Conservation (phyloP, 1,284 basidiomycete species). For the Bondarzewia mesenterica region DNA sequence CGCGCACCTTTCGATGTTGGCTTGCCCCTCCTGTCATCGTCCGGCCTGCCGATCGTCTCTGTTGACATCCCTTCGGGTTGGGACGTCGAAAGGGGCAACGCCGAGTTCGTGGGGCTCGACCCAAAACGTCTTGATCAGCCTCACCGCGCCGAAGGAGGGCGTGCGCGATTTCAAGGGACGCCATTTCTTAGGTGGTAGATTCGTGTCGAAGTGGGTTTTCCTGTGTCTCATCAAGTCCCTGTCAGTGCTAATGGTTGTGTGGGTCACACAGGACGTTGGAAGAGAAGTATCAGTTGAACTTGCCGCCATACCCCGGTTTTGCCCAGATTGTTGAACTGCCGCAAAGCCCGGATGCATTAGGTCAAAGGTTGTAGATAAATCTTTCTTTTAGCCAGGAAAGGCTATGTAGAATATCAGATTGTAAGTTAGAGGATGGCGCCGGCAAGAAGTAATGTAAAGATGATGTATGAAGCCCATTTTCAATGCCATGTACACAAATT, state of each 20-base stretch:
- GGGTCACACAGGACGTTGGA: conserved; percentile 42
- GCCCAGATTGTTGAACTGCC: conserved; percentile 76
- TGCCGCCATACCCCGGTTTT: conserved; percentile 69
- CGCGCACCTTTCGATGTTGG: conserved; percentile 82
- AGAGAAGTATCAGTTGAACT: conserved; percentile 66
- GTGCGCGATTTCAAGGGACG: conserved; percentile 66
- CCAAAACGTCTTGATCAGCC: conserved; percentile 81
- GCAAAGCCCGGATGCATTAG: background rate
- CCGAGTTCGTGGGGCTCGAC: conserved; percentile 43
- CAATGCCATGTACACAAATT: no score
- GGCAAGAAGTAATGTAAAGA: no score
- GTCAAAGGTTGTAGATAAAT: background rate
- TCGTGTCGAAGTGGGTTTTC: conserved; percentile 69
- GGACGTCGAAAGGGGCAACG: conserved; percentile 81
- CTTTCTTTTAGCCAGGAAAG: background rate
- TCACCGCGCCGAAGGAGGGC: conserved; percentile 94
- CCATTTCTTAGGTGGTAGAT: conserved; percentile 92
- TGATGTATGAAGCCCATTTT: no score
- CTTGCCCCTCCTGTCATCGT: conserved; percentile 59
- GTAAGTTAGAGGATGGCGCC: background rate
- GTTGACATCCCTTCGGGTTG: conserved; percentile 97
- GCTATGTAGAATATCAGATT: background rate
- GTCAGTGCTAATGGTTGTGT: background rate
- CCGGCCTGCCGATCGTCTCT: conserved; percentile 73
- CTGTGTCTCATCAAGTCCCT: background rate